A percentile compares a stretch with the other conserved stretches of the same genome.
Evolutionary conservation across 176 grass and related monocot species (phyloP).

Genomic region (Otatea glauca): DNA sequence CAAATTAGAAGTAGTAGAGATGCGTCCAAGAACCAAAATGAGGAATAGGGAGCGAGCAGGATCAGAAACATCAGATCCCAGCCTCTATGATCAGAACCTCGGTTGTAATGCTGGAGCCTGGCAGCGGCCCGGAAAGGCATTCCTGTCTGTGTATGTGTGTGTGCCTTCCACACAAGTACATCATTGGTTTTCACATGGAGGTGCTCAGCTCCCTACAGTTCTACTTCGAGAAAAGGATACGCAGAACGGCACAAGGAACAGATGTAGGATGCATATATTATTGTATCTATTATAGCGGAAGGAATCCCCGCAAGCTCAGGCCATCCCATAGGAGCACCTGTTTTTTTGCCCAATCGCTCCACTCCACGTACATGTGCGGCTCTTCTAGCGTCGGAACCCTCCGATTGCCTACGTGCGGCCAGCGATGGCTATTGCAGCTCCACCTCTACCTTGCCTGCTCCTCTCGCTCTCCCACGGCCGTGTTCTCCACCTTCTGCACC

Average conservation of each 20-base stretch:
- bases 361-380: no score
- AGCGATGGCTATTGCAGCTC: no score
- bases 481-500: no score
- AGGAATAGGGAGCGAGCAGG: not conserved
- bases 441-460: no score
- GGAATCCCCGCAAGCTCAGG: no score
- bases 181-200: not conserved
- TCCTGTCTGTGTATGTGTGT: not conserved
- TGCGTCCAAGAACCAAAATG: not conserved
- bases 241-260: not conserved
- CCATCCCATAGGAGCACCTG: no score
- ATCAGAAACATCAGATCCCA: not conserved
- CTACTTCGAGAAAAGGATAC: not conserved
- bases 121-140: not conserved
- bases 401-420: no score
- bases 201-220: not conserved
- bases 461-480: no score
- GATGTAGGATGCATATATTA: not conserved
- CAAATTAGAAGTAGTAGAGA: no score
- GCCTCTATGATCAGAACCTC: not conserved
- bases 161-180: not conserved
- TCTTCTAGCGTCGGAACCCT: no score
- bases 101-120: not conserved
- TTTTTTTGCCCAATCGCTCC: no score
- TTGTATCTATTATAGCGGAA: no score